phyloP scores from a whole-genome alignment of 495 filamentous ascomycete genomes.

The Penicillium herquei region DNA sequence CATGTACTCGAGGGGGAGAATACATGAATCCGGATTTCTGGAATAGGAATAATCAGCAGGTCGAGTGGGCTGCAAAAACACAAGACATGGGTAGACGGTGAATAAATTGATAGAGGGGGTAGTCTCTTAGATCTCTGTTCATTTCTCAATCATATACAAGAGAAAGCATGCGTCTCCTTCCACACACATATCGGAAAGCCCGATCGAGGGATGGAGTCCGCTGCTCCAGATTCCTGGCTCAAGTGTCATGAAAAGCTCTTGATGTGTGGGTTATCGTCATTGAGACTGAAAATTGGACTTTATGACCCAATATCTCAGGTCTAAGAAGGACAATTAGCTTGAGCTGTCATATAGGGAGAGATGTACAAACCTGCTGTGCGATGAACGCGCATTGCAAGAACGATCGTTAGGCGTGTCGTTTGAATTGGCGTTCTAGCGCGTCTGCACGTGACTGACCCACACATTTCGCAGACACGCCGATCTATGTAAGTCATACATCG shows the following conservation, averaged over 20 bases:
- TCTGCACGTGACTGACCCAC: neutral
- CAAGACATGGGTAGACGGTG: neutral
- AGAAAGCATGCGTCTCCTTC: slow-evolving; percentile 30
- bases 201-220: slow-evolving; percentile 35
- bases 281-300: slow-evolving; percentile 22
- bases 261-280: slow-evolving; percentile 37
- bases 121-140: slow-evolving; percentile 52
- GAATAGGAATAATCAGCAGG: neutral
- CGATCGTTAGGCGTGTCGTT: slow-evolving; percentile 10
- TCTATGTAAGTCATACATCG: no score
- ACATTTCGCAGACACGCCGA: no score
- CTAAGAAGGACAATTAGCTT: slow-evolving; percentile 2
- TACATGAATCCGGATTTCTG: no score
- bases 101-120: neutral
- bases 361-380: slow-evolving; percentile 10
- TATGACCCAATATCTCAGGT: neutral
- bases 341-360: neutral
- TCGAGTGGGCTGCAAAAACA: neutral
- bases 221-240: slow-evolving; percentile 15
- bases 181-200: slow-evolving; percentile 21
- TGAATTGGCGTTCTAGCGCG: slow-evolving; percentile 9
- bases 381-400: neutral
- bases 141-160: slow-evolving; percentile 42
- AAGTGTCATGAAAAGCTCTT: slow-evolving; percentile 44
- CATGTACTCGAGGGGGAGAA: neutral